Evolutionary conservation across 2,329 filamentous ascomycete genomes (phyloP).

Genomic region (Thelonectria olida): DNA sequence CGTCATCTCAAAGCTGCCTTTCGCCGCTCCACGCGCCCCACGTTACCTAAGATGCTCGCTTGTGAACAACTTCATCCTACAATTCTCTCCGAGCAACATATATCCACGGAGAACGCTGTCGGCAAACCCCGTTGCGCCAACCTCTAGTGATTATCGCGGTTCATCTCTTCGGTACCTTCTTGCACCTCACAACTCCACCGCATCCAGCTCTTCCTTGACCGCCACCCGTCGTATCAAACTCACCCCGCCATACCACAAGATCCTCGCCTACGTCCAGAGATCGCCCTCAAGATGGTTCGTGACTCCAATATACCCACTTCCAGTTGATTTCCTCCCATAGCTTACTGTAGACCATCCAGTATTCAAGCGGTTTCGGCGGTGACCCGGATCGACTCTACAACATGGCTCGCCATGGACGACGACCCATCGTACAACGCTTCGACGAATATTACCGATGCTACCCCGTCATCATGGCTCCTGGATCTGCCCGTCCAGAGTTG

Average conservation of each 20-base stretch:
- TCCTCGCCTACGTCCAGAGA: slow-evolving; percentile 6
- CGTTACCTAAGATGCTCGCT: slow-evolving; percentile 17
- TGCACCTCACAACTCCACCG: background rate
- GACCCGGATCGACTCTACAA: slow-evolving; percentile 61
- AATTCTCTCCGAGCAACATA: slow-evolving; percentile 19
- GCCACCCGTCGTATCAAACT: slow-evolving; percentile 13
- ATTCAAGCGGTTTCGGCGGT: slow-evolving; percentile 53
- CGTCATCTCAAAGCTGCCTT: slow-evolving; percentile 48
- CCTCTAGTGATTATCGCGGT: background rate
- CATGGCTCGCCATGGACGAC: slow-evolving; percentile 57
- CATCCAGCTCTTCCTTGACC: slow-evolving; percentile 25
- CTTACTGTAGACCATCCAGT: slow-evolving; percentile 21
- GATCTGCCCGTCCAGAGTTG: slow-evolving; percentile 85
- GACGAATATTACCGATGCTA: slow-evolving; percentile 99
- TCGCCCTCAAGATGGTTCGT: slow-evolving; percentile 34
- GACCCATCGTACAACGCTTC: slow-evolving; percentile 76
- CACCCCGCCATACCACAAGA: slow-evolving; percentile 14
- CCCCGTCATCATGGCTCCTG: slow-evolving; percentile 92
- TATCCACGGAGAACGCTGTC: background rate
- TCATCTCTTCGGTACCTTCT: background rate
- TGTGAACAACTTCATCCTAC: slow-evolving; percentile 24
- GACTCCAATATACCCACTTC: background rate
- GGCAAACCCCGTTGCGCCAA: background rate
- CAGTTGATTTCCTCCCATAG: background rate
- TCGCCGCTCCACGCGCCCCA: slow-evolving; percentile 33